These are phyloP conservation scores for Carex littledalei DNA, from an alignment of 176 grass and related monocot species.

Conservation along the genomic window DNA sequence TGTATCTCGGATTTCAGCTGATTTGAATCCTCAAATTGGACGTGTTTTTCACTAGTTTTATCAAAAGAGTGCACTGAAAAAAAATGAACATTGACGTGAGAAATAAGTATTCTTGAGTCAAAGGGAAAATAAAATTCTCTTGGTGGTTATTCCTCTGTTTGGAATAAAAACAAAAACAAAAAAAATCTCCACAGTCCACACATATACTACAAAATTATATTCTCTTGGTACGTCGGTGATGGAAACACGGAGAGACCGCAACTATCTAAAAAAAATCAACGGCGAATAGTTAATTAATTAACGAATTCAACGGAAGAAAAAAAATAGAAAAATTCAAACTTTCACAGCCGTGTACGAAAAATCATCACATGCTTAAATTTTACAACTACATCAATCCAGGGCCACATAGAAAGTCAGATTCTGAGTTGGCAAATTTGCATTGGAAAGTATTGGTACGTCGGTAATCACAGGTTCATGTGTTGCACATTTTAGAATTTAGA, in stretches of 20 bases:
- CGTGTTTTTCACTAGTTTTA: no score
- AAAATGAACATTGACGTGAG: background rate
- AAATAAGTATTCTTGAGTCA: background rate
- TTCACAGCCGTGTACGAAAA: background rate
- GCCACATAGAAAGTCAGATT: slow-evolving; percentile 4
- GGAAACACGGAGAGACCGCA: background rate
- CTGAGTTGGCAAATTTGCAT: background rate
- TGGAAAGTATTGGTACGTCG: background rate
- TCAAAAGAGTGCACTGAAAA: background rate
- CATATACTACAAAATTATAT: background rate
- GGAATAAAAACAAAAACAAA: background rate
- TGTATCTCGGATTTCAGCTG: no score
- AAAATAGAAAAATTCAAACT: background rate
- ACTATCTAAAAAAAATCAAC: background rate
- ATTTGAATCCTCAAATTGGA: no score
- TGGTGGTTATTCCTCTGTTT: background rate
- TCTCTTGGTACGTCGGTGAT: slow-evolving; percentile 10
- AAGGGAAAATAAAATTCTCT: background rate
- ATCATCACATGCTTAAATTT: slow-evolving; percentile 18
- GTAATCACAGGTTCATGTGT: background rate
- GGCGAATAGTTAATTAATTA: background rate
- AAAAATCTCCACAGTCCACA: background rate
- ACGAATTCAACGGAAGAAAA: background rate
- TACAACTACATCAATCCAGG: background rate
- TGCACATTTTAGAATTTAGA: no score